Conservation (phyloP, 192 early-diverging fungal species). For the Mortierella claussenii region DNA sequence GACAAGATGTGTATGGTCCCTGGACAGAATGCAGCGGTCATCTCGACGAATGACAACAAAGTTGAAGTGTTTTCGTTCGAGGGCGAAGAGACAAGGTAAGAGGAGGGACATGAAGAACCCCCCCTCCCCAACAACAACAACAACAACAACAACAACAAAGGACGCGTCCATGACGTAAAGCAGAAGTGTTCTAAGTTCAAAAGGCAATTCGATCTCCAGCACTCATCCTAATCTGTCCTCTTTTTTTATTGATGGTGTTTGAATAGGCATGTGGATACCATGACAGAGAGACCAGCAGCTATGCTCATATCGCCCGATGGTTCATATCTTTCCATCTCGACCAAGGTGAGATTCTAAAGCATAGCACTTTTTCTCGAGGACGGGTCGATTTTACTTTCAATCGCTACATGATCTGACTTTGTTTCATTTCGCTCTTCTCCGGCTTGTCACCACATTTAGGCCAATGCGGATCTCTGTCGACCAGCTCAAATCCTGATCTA, state of each 20-base stretch:
- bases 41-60: neutral
- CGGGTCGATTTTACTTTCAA: too few relatives aligned
- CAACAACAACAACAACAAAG: too few relatives aligned
- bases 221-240: too few relatives aligned
- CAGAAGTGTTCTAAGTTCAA: too few relatives aligned
- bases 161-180: too few relatives aligned
- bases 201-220: too few relatives aligned
- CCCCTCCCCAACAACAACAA: too few relatives aligned
- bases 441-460: neutral
- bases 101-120: too few relatives aligned
- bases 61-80: conserved; percentile 23
- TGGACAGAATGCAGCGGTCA: conserved; percentile 24
- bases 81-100: conserved; percentile 20
- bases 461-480: conserved; percentile 20
- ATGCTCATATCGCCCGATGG: conserved; percentile 25
- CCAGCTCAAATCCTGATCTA: conserved; percentile 30
- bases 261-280: conserved; percentile 17
- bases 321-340: conserved; percentile 17
- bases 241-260: too few relatives aligned
- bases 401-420: neutral
- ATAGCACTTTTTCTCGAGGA: too few relatives aligned
- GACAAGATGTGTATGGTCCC: conserved; percentile 19
- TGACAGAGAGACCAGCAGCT: conserved; percentile 5
- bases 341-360: neutral
- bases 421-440: neutral